Evolutionary conservation across 164 flowering plant species (phyloP).

Genomic region (Malania oleifera): DNA sequence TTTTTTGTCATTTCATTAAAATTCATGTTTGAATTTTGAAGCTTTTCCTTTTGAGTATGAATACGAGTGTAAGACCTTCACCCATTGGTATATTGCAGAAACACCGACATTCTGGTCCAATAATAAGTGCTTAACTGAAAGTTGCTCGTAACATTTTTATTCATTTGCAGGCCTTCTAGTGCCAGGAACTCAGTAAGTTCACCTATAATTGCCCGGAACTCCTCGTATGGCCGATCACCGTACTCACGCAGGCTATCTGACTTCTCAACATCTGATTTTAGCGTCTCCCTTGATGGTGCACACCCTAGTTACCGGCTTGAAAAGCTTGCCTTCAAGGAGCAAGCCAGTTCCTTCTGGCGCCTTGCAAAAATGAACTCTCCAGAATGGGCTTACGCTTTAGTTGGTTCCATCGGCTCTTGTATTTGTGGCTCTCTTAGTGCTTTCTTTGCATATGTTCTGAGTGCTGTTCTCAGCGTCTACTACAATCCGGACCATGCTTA

Average conservation of each 20-base stretch:
- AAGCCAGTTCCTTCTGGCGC: slow-evolving; percentile 93
- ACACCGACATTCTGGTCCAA: too few species aligned
- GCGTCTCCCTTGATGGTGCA: slow-evolving; percentile 69
- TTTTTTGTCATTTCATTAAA: not conserved
- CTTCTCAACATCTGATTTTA: slow-evolving; percentile 94
- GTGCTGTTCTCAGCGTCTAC: slow-evolving; percentile 92
- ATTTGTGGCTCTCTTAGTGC: slow-evolving; percentile 87
- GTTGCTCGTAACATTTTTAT: slow-evolving; percentile 2
- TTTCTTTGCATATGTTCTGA: slow-evolving; percentile 86
- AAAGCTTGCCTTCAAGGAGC: slow-evolving; percentile 88
- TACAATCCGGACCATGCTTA: slow-evolving; percentile 68
- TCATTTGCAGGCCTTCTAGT: slow-evolving; percentile 76
- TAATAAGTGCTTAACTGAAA: not conserved
- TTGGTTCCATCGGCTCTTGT: slow-evolving; percentile 89
- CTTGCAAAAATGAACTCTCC: slow-evolving; percentile 95
- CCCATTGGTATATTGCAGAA: too few species aligned
- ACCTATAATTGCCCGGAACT: slow-evolving; percentile 85
- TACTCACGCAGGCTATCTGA: slow-evolving; percentile 94
- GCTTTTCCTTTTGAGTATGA: too few species aligned
- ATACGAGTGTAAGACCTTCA: too few species aligned
- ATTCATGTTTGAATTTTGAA: too few species aligned
- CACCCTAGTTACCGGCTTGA: slow-evolving; percentile 65
- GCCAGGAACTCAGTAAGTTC: slow-evolving; percentile 98
- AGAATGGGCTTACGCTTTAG: slow-evolving; percentile 80
- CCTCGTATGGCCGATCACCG: slow-evolving; percentile 93